A percentile compares a stretch with the other conserved stretches of the same genome.
phyloP scores from a whole-genome alignment of 2,329 filamentous ascomycete species.

The Epichloe sibirici region DNA sequence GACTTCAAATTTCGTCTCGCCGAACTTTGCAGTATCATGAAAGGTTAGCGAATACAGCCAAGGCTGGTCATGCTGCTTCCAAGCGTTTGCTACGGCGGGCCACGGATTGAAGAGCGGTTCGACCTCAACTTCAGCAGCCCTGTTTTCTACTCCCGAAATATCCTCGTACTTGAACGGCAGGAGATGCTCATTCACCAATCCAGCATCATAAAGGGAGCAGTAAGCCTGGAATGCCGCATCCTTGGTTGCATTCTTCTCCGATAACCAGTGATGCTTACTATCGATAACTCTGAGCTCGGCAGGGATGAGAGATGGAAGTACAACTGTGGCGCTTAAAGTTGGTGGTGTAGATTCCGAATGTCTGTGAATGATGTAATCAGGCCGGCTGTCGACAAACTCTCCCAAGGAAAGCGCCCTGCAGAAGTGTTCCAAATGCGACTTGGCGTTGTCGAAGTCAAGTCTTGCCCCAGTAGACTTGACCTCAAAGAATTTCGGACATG shows the following conservation, averaged over 20 bases:
- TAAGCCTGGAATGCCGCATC: slow-evolving; percentile 82
- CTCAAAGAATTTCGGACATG: slow-evolving; percentile 16
- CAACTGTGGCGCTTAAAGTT: slow-evolving; percentile 45
- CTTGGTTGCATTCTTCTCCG: slow-evolving; percentile 59
- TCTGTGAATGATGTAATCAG: slow-evolving; percentile 52
- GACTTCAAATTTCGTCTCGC: slow-evolving; percentile 25
- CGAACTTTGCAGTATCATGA: slow-evolving; percentile 17
- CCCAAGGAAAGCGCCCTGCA: slow-evolving; percentile 48
- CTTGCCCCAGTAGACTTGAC: slow-evolving; percentile 42
- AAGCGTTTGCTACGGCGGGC: slow-evolving; percentile 29
- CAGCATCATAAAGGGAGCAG: slow-evolving; percentile 51
- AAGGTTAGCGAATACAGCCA: slow-evolving; percentile 22
- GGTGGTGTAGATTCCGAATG: slow-evolving; percentile 15
- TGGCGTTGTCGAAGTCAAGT: slow-evolving; percentile 61
- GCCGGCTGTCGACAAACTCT: slow-evolving; percentile 51
- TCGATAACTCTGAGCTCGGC: slow-evolving; percentile 16
- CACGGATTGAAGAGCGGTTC: slow-evolving; percentile 34
- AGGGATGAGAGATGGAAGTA: slow-evolving; percentile 61
- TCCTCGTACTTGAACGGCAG: slow-evolving; percentile 46
- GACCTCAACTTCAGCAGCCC: slow-evolving; percentile 23
- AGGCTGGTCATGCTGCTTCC: slow-evolving; percentile 18
- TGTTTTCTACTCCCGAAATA: slow-evolving; percentile 25
- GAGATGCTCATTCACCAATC: slow-evolving; percentile 66
- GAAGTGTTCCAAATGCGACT: slow-evolving; percentile 71
- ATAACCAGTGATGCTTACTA: slow-evolving; percentile 43